phyloP scores from a whole-genome alignment of 495 filamentous ascomycete genomes.

The Massariosphaeria phaeospora region DNA sequence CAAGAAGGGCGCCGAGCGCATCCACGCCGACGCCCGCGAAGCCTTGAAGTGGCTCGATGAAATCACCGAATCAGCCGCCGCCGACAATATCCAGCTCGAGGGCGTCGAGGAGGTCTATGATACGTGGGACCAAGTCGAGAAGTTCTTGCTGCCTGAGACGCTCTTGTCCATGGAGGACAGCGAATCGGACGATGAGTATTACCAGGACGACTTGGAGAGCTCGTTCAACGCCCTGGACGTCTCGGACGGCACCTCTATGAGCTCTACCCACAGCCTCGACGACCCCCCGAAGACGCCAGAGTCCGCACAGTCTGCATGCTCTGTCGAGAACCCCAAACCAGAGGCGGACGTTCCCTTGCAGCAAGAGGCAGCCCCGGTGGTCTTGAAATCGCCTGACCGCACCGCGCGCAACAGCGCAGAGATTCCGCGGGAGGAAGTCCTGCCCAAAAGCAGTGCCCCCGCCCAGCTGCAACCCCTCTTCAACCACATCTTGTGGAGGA shows the following conservation, averaged over 20 bases:
- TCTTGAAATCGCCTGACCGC: slow-evolving; percentile 19
- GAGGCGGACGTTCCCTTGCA: slow-evolving; percentile 46
- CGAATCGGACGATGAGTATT: slow-evolving; percentile 49
- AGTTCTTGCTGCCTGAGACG: slow-evolving; percentile 48
- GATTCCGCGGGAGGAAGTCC: slow-evolving; percentile 25
- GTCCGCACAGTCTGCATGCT: slow-evolving; percentile 45
- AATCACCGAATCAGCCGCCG: slow-evolving; percentile 50
- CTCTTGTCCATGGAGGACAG: slow-evolving; percentile 37
- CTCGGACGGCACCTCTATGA: slow-evolving; percentile 46
- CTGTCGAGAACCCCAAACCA: neutral
- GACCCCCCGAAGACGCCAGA: slow-evolving; percentile 45
- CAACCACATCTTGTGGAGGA: slow-evolving; percentile 57
- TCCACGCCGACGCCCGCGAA: slow-evolving; percentile 59
- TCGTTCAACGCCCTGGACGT: slow-evolving; percentile 52
- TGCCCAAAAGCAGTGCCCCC: slow-evolving; percentile 38
- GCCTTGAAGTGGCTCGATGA: slow-evolving; percentile 62
- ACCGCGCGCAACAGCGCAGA: slow-evolving; percentile 32
- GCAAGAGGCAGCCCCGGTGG: slow-evolving; percentile 34
- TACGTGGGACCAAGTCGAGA: slow-evolving; percentile 59
- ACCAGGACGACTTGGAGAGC: slow-evolving; percentile 51
- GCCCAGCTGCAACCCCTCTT: slow-evolving; percentile 52
- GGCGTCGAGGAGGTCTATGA: slow-evolving; percentile 55
- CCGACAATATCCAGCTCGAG: slow-evolving; percentile 36
- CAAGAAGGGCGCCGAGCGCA: slow-evolving; percentile 53
- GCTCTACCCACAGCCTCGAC: slow-evolving; percentile 49